Percentiles rank a stretch among this genome's conserved stretches.
phyloP scores from a whole-genome alignment of 1,139 yeast species.

The Debaryomyces psychrophilus region DNA sequence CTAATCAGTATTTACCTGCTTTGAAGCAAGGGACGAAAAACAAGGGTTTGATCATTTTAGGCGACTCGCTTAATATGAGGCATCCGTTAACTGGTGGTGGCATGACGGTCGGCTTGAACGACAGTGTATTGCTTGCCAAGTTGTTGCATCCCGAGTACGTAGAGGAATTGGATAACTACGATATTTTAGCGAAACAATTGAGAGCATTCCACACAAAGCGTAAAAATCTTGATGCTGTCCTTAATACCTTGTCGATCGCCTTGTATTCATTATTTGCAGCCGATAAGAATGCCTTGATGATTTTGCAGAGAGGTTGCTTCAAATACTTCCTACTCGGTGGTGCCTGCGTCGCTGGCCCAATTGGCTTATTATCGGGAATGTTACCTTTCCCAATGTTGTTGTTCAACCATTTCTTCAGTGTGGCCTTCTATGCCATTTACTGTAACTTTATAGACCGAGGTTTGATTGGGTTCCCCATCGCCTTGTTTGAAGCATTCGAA shows the following conservation, averaged over 20 bases:
- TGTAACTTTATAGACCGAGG: conserved; percentile 72
- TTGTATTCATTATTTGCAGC: conserved; percentile 91
- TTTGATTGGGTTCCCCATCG: conserved; percentile 66
- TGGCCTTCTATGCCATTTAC: conserved; percentile 81
- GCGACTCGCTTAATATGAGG: conserved; percentile 96
- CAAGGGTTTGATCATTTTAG: conserved; percentile 82
- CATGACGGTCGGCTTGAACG: conserved; percentile 96
- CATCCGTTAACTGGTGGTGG: conserved; percentile 99
- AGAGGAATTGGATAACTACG: conserved; percentile 62
- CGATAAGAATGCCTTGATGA: conserved; percentile 60
- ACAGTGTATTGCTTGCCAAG: conserved; percentile 69
- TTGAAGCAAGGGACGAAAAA: conserved; percentile 56
- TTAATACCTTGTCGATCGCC: conserved; percentile 90
- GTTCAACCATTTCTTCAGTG: conserved; percentile 85
- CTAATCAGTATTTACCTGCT: conserved; percentile 89
- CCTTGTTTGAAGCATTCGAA: conserved; percentile 69
- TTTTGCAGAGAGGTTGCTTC: conserved; percentile 89
- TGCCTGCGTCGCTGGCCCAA: conserved; percentile 74
- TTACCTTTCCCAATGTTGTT: conserved; percentile 72
- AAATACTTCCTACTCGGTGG: conserved; percentile 85
- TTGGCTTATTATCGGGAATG: conserved; percentile 81
- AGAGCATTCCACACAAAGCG: conserved; percentile 74
- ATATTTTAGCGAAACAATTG: conserved; percentile 55
- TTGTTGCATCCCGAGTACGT: conserved; percentile 60
- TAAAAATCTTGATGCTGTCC: conserved; percentile 77